Evolutionary conservation across 1,284 basidiomycete genomes (phyloP).

Genomic region (Xerocomus minutiporus): DNA sequence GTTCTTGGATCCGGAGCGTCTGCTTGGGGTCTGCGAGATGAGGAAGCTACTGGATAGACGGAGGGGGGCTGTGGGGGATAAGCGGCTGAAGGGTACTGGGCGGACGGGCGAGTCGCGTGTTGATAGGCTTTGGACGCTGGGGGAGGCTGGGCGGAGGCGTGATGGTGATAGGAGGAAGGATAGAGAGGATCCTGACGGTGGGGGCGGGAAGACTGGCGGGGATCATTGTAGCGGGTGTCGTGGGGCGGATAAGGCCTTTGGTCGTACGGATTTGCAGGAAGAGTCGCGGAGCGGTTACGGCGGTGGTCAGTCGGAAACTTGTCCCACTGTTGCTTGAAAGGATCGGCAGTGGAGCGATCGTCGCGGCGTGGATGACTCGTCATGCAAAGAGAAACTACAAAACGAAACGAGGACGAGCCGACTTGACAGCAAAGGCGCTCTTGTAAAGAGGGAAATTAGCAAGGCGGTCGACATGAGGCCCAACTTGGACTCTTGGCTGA

Average conservation of each 20-base stretch:
- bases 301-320: conserved; percentile 24
- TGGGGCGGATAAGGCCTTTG: conserved; percentile 18
- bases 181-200: conserved; percentile 29
- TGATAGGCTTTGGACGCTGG: conserved; percentile 30
- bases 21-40: conserved; percentile 29
- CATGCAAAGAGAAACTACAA: conserved; percentile 23
- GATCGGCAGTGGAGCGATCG: conserved; percentile 28
- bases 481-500: not conserved
- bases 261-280: conserved; percentile 26
- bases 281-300: conserved; percentile 28
- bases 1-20: conserved; percentile 27
- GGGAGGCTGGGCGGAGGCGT: conserved; percentile 15
- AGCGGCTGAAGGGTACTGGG: conserved; percentile 23
- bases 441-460: conserved; percentile 13
- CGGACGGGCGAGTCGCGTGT: conserved; percentile 25
- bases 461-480: conserved; percentile 49
- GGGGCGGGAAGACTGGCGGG: conserved; percentile 22
- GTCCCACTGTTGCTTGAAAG: conserved; percentile 28
- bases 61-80: conserved; percentile 29
- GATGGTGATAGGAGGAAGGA: conserved; percentile 24
- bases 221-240: conserved; percentile 24
- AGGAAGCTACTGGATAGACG: conserved; percentile 17
- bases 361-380: conserved; percentile 28
- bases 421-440: not conserved
- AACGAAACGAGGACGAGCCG: not conserved